phyloP scores from a whole-genome alignment of 495 filamentous ascomycete genomes.

The Xylaria scruposa region DNA sequence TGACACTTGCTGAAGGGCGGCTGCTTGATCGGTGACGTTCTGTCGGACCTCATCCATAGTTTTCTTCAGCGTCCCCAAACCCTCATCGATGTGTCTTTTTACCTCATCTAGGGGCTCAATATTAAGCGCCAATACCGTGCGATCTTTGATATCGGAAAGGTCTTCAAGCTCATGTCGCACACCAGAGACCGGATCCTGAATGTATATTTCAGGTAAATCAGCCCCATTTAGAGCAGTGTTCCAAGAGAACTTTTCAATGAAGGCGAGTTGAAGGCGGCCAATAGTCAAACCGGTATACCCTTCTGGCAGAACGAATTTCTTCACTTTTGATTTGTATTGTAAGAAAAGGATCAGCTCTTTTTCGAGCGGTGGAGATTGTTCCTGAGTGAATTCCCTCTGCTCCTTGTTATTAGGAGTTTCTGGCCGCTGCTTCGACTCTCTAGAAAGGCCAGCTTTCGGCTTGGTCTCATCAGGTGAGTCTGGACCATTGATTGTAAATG shows the following conservation, averaged over 20 bases:
- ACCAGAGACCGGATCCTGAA: constrained; percentile 93
- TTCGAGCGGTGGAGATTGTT: constrained; percentile 76
- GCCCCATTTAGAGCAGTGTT: constrained; percentile 93
- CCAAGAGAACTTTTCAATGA: constrained; percentile 99
- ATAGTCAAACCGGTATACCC: constrained; percentile 83
- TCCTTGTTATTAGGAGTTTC: constrained; percentile 51
- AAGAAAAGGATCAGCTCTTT: constrained; percentile 96
- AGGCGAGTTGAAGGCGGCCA: constrained; percentile 89
- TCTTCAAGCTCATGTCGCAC: constrained; percentile 96
- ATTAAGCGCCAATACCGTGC: constrained; percentile 91
- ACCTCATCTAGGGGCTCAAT: constrained; percentile 96
- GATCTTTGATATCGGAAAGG: constrained; percentile 91
- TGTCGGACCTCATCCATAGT: constrained; percentile 83
- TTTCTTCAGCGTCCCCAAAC: constrained; percentile 77
- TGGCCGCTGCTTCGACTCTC: constrained; percentile 35
- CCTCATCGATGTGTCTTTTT: constrained; percentile 94
- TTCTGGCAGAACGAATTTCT: constrained; percentile 90
- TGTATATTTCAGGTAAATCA: constrained; percentile 95
- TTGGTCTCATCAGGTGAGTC: constrained; percentile 41
- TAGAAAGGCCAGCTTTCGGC: constrained; percentile 30
- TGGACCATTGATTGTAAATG: constrained; percentile 41
- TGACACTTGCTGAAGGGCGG: constrained; percentile 83
- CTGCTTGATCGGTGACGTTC: constrained; percentile 78
- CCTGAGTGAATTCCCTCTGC: constrained; percentile 47
- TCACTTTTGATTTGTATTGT: constrained; percentile 95